phyloP scores from a whole-genome alignment of 208 protist genomes.

The Leishmania guyanensis region DNA sequence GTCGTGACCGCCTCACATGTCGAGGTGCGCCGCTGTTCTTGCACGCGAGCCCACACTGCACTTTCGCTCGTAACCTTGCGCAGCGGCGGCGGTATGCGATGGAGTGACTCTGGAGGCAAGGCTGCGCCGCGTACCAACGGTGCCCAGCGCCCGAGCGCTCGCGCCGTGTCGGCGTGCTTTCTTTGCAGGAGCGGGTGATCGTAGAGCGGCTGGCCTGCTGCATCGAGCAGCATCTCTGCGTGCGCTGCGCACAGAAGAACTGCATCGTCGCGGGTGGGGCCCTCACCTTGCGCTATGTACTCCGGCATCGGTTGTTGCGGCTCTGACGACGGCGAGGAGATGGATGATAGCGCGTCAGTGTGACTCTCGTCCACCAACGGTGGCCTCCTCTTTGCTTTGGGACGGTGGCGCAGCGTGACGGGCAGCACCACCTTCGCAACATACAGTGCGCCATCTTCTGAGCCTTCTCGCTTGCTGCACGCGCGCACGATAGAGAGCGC shows the following conservation, averaged over 20 bases:
- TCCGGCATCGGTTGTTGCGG: neutral
- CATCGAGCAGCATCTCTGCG: constrained; percentile 82
- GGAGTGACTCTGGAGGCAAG: constrained; percentile 22
- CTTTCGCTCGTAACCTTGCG: constrained; percentile 61
- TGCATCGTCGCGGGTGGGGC: constrained; percentile 61
- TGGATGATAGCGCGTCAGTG: neutral
- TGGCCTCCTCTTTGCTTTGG: neutral
- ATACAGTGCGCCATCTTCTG: constrained; percentile 23
- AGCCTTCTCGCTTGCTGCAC: neutral
- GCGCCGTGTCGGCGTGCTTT: constrained; percentile 74
- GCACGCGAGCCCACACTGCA: constrained; percentile 55
- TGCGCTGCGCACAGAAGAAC: constrained; percentile 80
- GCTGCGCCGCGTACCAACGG: constrained; percentile 28
- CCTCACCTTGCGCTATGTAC: constrained; percentile 75
- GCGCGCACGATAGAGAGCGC: constrained; percentile 13
- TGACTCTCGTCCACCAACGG: neutral
- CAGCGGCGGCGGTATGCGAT: constrained; percentile 69
- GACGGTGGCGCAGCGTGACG: constrained; percentile 17
- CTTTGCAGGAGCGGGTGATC: constrained; percentile 70
- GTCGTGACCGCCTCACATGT: neutral
- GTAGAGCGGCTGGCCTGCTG: constrained; percentile 71
- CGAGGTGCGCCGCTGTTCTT: constrained; percentile 17
- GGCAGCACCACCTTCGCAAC: constrained; percentile 40
- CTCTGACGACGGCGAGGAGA: neutral
- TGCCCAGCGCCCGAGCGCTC: constrained; percentile 75